phyloP scores from a whole-genome alignment of 2,329 filamentous ascomycete genomes.

The Rhynchosporium agropyri region DNA sequence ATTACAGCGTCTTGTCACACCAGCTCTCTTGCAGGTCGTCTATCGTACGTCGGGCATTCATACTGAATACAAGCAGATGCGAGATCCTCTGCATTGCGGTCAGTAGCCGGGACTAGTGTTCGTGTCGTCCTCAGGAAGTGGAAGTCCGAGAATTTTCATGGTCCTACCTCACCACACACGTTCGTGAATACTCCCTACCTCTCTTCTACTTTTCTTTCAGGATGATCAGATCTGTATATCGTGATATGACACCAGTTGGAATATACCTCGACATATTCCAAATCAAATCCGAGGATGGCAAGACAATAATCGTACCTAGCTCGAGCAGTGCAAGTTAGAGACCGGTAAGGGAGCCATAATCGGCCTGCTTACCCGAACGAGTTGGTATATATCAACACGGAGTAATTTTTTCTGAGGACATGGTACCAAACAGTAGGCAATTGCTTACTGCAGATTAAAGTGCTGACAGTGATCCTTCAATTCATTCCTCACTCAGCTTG shows the following conservation, averaged over 20 bases:
- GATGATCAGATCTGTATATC: neutral
- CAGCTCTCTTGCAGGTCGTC: constrained; percentile 3
- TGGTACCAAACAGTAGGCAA: neutral
- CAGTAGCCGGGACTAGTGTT: no score
- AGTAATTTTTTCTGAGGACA: no score
- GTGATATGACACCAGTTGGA: no score
- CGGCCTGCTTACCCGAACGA: constrained; percentile 8
- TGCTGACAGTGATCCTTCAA: neutral
- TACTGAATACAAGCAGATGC: neutral
- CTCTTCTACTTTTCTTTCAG: no score
- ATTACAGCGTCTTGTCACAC: constrained; percentile 5
- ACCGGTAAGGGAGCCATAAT: neutral
- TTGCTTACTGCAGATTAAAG: constrained; percentile 7
- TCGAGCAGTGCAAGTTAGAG: neutral
- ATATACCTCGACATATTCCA: neutral
- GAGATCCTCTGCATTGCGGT: neutral
- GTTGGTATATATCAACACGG: neutral
- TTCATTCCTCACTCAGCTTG: no score
- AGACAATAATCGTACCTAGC: no score
- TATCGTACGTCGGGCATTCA: constrained; percentile 3
- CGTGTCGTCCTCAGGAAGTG: no score
- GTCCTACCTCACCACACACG: no score
- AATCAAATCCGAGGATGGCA: neutral
- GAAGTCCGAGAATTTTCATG: no score
- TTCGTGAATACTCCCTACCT: no score